Conservation (phyloP, 2,329 filamentous ascomycete species). For the Sclerotinia borealis region DNA sequence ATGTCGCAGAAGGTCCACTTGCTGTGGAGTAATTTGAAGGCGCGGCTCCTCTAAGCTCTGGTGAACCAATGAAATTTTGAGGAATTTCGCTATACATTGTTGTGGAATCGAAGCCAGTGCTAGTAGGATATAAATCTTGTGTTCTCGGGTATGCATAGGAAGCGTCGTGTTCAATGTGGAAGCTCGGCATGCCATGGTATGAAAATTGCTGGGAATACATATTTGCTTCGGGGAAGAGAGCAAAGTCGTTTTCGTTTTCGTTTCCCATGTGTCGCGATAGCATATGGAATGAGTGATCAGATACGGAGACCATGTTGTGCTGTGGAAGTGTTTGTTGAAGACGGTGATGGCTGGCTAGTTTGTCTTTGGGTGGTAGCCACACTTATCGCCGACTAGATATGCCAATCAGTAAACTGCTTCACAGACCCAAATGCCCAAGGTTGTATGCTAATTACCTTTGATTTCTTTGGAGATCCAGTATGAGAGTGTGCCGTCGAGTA, state of each 20-base stretch:
- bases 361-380: slow-evolving; percentile 23
- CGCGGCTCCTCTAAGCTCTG: slow-evolving; percentile 26
- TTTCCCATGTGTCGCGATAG: slow-evolving; percentile 53
- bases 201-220: slow-evolving; percentile 42
- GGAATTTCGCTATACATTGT: slow-evolving; percentile 40
- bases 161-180: slow-evolving; percentile 41
- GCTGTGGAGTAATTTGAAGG: slow-evolving; percentile 32
- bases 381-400: slow-evolving; percentile 21
- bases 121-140: slow-evolving; percentile 34
- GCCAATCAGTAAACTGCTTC: slow-evolving; percentile 16
- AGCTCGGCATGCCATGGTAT: slow-evolving; percentile 39
- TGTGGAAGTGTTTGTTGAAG: slow-evolving; percentile 47
- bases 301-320: slow-evolving; percentile 65
- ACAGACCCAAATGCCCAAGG: background rate
- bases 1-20: slow-evolving; percentile 30
- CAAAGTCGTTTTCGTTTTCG: slow-evolving; percentile 35
- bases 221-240: slow-evolving; percentile 42
- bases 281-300: slow-evolving; percentile 90
- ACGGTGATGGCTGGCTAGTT: slow-evolving; percentile 24
- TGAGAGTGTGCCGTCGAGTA: slow-evolving; percentile 5
- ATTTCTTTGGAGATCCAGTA: slow-evolving; percentile 15
- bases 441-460: slow-evolving; percentile 18
- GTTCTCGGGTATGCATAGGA: slow-evolving; percentile 27
- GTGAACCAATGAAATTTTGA: slow-evolving; percentile 28
- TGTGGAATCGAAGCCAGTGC: slow-evolving; percentile 42